A percentile compares a stretch with the other conserved stretches of the same genome.
Conservation (phyloP, 208 protist genomes). For the Leishmania amazonensis region DNA sequence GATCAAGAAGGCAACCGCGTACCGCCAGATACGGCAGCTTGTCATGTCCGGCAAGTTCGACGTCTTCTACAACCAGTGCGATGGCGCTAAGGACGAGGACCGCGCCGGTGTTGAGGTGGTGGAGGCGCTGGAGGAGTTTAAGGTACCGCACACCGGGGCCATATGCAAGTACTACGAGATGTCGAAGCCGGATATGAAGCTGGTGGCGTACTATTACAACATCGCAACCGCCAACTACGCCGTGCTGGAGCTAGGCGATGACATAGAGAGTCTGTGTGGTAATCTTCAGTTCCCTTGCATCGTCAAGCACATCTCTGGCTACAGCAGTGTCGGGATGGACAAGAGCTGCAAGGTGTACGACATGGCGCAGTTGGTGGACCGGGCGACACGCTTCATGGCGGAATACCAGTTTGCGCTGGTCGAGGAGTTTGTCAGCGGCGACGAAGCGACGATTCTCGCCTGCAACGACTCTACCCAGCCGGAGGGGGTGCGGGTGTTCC, state of each 20-base stretch:
- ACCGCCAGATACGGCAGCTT: conserved; percentile 78
- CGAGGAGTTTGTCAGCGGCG: conserved; percentile 89
- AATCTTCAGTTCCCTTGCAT: conserved; percentile 77
- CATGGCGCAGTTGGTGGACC: conserved; percentile 56
- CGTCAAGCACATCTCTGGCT: conserved; percentile 91
- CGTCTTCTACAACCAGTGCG: conserved; percentile 92
- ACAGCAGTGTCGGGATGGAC: conserved; percentile 92
- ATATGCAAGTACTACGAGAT: conserved; percentile 90
- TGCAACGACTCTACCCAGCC: conserved; percentile 68
- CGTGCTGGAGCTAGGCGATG: conserved; percentile 58
- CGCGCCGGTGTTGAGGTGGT: conserved; percentile 88
- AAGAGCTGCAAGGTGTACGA: conserved; percentile 81
- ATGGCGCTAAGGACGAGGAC: conserved; percentile 90
- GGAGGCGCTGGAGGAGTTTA: conserved; percentile 87
- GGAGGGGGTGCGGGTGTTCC: conserved; percentile 83
- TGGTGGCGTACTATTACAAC: conserved; percentile 80
- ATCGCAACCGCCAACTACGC: conserved; percentile 68
- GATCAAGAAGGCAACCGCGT: conserved; percentile 84
- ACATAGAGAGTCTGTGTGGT: conserved; percentile 47
- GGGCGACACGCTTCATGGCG: conserved; percentile 63
- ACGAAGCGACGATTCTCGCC: conserved; percentile 87
- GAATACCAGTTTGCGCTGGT: conserved; percentile 86
- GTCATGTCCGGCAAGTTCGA: conserved; percentile 85
- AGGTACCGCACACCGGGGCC: conserved; percentile 88
- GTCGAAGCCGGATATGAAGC: conserved; percentile 92